These are phyloP conservation scores for Penicillium fuscoglaucum DNA, from an alignment of 2,329 filamentous ascomycete species.

Conservation along the genomic window DNA sequence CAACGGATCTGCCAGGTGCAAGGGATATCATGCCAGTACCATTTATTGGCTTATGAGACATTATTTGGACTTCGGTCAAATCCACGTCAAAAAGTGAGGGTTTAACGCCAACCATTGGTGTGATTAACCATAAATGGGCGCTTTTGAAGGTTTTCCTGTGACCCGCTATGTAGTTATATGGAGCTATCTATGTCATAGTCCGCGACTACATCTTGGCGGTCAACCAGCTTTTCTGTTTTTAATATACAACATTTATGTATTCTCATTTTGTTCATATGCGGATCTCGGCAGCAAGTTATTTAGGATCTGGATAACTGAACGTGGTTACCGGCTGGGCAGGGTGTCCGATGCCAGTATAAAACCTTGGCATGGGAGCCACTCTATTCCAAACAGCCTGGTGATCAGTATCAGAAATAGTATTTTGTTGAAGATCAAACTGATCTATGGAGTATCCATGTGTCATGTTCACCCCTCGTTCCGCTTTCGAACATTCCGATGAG, in stretches of 20 bases:
- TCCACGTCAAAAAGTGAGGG: not conserved
- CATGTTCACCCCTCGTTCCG: not conserved
- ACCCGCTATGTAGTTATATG: not conserved
- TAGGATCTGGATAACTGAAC: not conserved
- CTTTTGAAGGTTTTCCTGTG: constrained; percentile 16
- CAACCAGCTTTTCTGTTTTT: not conserved
- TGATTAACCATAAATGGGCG: constrained; percentile 3
- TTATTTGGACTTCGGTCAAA: not conserved
- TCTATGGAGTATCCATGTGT: constrained; percentile 6
- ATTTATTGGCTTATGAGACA: not conserved
- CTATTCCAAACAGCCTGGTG: not conserved
- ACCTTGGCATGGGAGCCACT: constrained; percentile 6
- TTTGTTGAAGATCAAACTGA: constrained; percentile 1
- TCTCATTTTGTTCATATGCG: not conserved
- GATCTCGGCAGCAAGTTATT: not conserved
- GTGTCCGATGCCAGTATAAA: constrained; percentile 4
- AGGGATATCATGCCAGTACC: not conserved
- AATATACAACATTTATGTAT: not conserved
- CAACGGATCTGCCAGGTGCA: not conserved
- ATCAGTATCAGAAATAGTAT: constrained; percentile 2
- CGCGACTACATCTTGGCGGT: not conserved
- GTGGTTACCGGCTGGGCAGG: not conserved
- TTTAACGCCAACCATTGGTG: constrained; percentile 4
- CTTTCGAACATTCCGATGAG: constrained; percentile 19
- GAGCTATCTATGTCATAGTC: constrained; percentile 4